A percentile compares a stretch with the other conserved stretches of the same genome.
Evolutionary conservation across 176 grass and related monocot species (phyloP).

Genomic region (Tillandsia leiboldiana): DNA sequence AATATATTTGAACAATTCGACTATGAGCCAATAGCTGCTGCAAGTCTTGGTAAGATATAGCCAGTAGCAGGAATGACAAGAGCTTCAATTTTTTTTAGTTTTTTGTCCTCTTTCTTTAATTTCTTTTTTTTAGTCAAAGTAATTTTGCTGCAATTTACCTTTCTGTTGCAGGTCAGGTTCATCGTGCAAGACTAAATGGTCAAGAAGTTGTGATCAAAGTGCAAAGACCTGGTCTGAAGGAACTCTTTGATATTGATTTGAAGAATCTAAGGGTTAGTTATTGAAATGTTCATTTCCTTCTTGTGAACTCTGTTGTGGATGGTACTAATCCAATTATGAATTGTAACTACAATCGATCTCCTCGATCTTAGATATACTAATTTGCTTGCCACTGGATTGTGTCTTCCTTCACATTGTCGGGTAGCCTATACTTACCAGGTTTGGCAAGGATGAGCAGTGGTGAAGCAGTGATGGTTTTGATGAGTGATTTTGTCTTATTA

Average conservation of each 20-base stretch:
- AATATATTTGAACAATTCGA: constrained; percentile 91
- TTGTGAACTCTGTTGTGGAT: not conserved
- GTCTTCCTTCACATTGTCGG: too few relatives aligned
- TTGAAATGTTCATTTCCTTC: constrained; percentile 17
- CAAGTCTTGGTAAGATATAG: constrained; percentile 75
- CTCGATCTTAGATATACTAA: not conserved
- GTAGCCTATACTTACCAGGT: too few relatives aligned
- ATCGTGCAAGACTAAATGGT: constrained; percentile 77
- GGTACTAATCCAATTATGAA: not conserved
- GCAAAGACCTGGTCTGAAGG: constrained; percentile 93
- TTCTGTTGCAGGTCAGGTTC: constrained; percentile 89
- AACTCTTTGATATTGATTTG: constrained; percentile 97
- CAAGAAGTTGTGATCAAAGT: constrained; percentile 94
- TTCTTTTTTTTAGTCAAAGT: not conserved
- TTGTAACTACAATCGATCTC: not conserved
- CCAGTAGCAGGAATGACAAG: not conserved
- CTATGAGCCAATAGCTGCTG: constrained; percentile 95
- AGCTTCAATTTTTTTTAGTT: not conserved
- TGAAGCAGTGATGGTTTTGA: too few relatives aligned
- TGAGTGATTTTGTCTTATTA: too few relatives aligned
- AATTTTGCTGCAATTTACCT: not conserved
- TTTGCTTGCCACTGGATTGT: not conserved
- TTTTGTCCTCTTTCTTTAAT: not conserved
- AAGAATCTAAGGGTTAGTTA: constrained; percentile 82
- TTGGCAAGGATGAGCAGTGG: too few relatives aligned